phyloP scores from a whole-genome alignment of 169 alveolate genomes.

The Cryptosporidium sp. region DNA sequence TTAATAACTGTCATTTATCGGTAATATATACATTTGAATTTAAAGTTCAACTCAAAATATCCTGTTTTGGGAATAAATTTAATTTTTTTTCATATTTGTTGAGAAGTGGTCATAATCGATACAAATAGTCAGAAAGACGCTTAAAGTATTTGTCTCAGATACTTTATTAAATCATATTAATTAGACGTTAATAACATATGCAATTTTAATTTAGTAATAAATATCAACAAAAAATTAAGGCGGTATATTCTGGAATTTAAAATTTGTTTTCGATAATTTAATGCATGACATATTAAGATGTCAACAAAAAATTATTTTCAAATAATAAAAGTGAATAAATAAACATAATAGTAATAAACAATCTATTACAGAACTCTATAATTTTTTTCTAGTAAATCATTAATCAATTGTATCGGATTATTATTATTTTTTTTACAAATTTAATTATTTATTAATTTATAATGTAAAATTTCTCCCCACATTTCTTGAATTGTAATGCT shows the following conservation, averaged over 20 bases:
- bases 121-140: not conserved
- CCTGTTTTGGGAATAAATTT: not conserved
- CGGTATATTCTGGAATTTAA: not conserved
- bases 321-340: not conserved
- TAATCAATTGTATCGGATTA: not conserved
- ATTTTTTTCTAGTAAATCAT: too few species aligned
- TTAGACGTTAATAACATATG: not conserved
- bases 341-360: not conserved
- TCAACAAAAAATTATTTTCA: not conserved
- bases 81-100: too few species aligned
- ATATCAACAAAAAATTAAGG: not conserved
- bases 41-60: too few species aligned
- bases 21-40: too few species aligned
- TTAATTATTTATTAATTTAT: too few species aligned
- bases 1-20: too few species aligned
- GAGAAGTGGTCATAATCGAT: too few species aligned
- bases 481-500: not conserved
- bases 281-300: not conserved
- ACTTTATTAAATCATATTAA: not conserved
- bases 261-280: not conserved
- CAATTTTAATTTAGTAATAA: not conserved
- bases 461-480: slow-evolving; percentile 4
- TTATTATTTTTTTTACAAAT: too few species aligned
- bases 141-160: not conserved
- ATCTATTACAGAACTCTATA: too few species aligned